These are phyloP conservation scores for Auricularia heimuer DNA, from an alignment of 768 basidiomycete species.

Conservation along the genomic window DNA sequence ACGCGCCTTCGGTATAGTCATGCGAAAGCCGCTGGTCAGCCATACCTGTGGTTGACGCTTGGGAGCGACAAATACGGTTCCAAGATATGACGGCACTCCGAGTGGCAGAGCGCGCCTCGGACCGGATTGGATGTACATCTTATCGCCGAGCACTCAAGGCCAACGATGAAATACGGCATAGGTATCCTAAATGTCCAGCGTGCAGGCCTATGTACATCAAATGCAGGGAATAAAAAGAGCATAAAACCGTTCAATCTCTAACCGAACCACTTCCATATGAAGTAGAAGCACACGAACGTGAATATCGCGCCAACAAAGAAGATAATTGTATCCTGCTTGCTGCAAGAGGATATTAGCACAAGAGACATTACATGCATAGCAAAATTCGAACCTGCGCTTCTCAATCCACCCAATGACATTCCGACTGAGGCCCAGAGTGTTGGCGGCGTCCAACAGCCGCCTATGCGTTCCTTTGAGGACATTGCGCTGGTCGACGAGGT, in stretches of 20 bases:
- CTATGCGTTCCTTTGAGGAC: constrained; percentile 92
- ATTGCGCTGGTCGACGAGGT: constrained; percentile 84
- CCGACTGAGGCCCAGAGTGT: constrained; percentile 86
- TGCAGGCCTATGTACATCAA: too few species aligned
- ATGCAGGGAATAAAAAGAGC: too few species aligned
- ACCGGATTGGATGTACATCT: too few species aligned
- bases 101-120: too few species aligned
- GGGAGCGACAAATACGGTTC: background rate
- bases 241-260: constrained; percentile 9
- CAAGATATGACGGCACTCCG: background rate
- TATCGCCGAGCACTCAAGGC: too few species aligned
- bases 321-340: constrained; percentile 93
- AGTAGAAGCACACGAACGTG: constrained; percentile 88
- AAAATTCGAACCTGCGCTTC: constrained; percentile 61
- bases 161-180: too few species aligned
- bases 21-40: background rate
- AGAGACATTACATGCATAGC: background rate
- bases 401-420: constrained; percentile 98
- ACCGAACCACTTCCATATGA: constrained; percentile 88
- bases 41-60: background rate
- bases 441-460: constrained; percentile 79
- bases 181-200: too few species aligned
- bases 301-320: constrained; percentile 76
- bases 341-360: constrained; percentile 21
- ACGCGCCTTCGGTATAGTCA: constrained; percentile 86